A percentile compares a stretch with the other conserved stretches of the same genome.
Conservation (phyloP, 495 filamentous ascomycete species). For the Penicillium malachiteum region DNA sequence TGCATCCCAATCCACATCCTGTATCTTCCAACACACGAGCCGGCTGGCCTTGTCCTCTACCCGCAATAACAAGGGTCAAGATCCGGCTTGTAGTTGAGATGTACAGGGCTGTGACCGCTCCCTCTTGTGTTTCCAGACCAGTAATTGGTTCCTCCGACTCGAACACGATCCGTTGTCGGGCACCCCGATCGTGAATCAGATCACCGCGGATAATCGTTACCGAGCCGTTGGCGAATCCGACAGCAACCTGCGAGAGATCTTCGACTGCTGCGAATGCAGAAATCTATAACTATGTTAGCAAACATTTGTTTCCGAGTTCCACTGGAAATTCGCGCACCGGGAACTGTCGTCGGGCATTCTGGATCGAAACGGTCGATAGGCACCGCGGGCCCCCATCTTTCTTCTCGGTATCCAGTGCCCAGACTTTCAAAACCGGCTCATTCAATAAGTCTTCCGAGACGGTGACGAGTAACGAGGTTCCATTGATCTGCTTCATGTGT, state of each 20-base stretch:
- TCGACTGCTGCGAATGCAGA: constrained; percentile 84
- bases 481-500: constrained; percentile 93
- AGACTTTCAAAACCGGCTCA: constrained; percentile 89
- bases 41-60: constrained; percentile 84
- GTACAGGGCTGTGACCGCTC: constrained; percentile 73
- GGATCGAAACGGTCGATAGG: constrained; percentile 76
- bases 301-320: background rate
- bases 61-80: constrained; percentile 78
- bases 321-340: constrained; percentile 53
- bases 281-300: constrained; percentile 53
- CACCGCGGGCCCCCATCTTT: constrained; percentile 88
- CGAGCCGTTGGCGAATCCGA: constrained; percentile 93
- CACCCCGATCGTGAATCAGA: constrained; percentile 92
- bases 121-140: constrained; percentile 62
- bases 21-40: constrained; percentile 82
- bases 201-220: constrained; percentile 93
- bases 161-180: constrained; percentile 92
- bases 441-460: constrained; percentile 82
- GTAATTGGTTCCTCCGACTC: constrained; percentile 97
- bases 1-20: constrained; percentile 88
- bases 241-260: constrained; percentile 85
- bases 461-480: constrained; percentile 82
- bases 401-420: constrained; percentile 94
- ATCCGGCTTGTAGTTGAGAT: constrained; percentile 91
- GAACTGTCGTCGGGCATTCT: constrained; percentile 91